phyloP scores from a whole-genome alignment of 352 stramenopile species.

The Phytophthora uliginosa region DNA sequence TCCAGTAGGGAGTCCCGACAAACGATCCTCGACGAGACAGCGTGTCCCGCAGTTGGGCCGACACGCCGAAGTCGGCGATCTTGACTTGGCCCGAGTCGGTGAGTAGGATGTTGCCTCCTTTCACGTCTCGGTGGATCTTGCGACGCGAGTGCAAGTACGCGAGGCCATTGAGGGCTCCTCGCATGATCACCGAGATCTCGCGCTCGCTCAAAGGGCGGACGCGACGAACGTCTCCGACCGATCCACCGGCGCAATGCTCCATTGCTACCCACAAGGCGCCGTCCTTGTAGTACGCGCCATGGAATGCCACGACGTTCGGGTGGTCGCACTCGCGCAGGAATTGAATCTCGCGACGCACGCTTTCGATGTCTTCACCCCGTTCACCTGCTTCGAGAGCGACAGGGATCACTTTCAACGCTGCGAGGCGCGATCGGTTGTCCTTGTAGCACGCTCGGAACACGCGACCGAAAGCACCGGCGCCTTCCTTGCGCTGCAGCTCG shows the following conservation, averaged over 20 bases:
- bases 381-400: slow-evolving; percentile 71
- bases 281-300: slow-evolving; percentile 85
- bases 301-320: slow-evolving; percentile 83
- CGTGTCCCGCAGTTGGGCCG: slow-evolving; percentile 65
- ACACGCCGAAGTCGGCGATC: slow-evolving; percentile 95
- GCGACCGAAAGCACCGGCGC: slow-evolving; percentile 71
- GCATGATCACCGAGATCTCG: slow-evolving; percentile 85
- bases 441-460: slow-evolving; percentile 77
- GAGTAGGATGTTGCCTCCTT: slow-evolving; percentile 96
- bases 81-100: slow-evolving; percentile 94
- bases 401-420: slow-evolving; percentile 82
- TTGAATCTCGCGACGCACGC: slow-evolving; percentile 76
- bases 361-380: slow-evolving; percentile 75
- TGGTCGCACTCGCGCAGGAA: slow-evolving; percentile 82
- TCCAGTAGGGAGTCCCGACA: slow-evolving; percentile 96
- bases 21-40: slow-evolving; percentile 77
- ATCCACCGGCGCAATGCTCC: slow-evolving; percentile 91
- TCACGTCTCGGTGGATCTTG: slow-evolving; percentile 95
- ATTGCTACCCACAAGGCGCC: slow-evolving; percentile 91
- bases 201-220: slow-evolving; percentile 59
- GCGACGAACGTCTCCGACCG: slow-evolving; percentile 77
- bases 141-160: slow-evolving; percentile 87
- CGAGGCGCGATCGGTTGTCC: slow-evolving; percentile 44
- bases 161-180: slow-evolving; percentile 80
- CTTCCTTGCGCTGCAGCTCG: slow-evolving; percentile 81